These are phyloP conservation scores for Pterocarpus macrocarpus DNA, from an alignment of 306 rosid species.

Conservation along the genomic window DNA sequence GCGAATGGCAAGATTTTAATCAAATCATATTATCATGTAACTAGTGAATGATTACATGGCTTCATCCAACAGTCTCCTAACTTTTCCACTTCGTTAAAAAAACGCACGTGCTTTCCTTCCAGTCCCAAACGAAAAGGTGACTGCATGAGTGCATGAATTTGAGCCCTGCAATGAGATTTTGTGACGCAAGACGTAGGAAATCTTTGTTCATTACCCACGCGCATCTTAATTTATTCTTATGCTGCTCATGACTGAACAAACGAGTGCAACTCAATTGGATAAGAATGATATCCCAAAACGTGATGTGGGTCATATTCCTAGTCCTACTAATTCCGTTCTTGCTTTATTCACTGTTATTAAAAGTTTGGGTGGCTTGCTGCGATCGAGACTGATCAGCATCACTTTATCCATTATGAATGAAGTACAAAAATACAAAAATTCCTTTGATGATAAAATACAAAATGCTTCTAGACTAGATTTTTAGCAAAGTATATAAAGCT, in stretches of 20 bases:
- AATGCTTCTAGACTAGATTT: neutral
- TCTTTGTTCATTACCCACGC: constrained; percentile 44
- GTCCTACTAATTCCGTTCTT: neutral
- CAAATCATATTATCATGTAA: too few species aligned
- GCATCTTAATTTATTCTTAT: neutral
- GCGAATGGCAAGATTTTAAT: too few species aligned
- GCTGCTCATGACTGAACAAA: neutral
- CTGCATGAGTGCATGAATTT: neutral
- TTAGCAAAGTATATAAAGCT: too few species aligned
- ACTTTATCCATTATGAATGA: neutral
- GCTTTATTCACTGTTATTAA: neutral
- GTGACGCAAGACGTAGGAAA: constrained; percentile 38
- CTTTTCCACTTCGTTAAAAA: too few species aligned
- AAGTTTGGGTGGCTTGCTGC: constrained; percentile 32
- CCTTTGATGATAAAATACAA: neutral
- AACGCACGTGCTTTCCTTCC: constrained; percentile 27
- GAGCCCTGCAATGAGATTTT: constrained; percentile 37
- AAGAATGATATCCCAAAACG: constrained; percentile 32
- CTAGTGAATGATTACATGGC: too few species aligned
- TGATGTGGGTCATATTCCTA: constrained; percentile 18
- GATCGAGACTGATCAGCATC: neutral
- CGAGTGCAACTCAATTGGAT: constrained; percentile 15
- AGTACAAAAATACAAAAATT: neutral
- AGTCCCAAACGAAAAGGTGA: neutral
- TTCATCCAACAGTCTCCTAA: too few species aligned